These are phyloP conservation scores for Skeletonema potamos DNA, from an alignment of 108 stramenopile genomes.

Conservation along the genomic window DNA sequence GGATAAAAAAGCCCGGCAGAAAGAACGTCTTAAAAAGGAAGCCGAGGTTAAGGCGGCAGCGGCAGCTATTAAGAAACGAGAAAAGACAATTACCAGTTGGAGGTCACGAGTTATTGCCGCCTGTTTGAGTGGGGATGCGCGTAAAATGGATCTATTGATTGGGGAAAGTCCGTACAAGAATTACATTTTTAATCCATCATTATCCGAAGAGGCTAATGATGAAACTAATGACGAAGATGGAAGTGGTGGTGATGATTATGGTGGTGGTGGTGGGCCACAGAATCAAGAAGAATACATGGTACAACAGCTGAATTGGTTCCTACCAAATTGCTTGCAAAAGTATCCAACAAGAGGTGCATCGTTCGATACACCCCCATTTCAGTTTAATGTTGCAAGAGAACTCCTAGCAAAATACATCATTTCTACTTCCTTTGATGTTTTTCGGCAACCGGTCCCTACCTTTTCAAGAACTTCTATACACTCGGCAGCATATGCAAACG, in stretches of 20 bases:
- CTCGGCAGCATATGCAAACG: constrained; percentile 30
- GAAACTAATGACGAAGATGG: constrained; percentile 7
- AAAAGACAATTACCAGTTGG: constrained; percentile 68
- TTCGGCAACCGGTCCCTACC: constrained; percentile 15
- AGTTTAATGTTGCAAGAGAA: constrained; percentile 33
- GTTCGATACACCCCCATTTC: constrained; percentile 5
- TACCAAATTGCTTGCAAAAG: constrained; percentile 41
- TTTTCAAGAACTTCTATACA: constrained; percentile 28
- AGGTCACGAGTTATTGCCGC: constrained; percentile 73
- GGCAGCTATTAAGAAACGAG: constrained; percentile 68
- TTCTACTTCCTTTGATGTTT: constrained; percentile 19
- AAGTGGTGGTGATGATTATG: neutral
- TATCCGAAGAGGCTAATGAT: neutral
- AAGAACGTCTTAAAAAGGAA: constrained; percentile 65
- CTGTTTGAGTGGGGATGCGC: constrained; percentile 52
- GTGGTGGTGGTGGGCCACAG: neutral
- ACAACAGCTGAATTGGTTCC: constrained; percentile 40
- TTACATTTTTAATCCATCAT: constrained; percentile 7
- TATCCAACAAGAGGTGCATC: constrained; percentile 5
- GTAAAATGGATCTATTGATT: constrained; percentile 60
- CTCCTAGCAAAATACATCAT: constrained; percentile 34
- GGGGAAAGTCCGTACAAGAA: constrained; percentile 61
- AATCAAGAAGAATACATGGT: constrained; percentile 27
- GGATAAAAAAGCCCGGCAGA: constrained; percentile 73
- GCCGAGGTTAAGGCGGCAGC: constrained; percentile 67